These are phyloP conservation scores for Musa acuminata DNA, from an alignment of 176 grass and related monocot genomes.

Conservation along the genomic window DNA sequence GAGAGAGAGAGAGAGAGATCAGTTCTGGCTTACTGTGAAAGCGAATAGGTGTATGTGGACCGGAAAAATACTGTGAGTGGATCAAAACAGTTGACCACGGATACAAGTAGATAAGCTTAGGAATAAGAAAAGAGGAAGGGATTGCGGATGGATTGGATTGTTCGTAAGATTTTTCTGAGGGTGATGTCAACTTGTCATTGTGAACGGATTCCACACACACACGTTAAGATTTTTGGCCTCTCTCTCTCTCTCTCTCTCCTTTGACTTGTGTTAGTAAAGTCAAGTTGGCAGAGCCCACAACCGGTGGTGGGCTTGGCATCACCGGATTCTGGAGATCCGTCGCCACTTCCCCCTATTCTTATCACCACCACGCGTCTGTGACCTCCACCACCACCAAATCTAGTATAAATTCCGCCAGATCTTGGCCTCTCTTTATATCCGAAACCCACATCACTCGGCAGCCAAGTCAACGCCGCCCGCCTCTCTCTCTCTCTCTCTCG, in stretches of 20 bases:
- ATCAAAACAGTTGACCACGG: too few relatives aligned
- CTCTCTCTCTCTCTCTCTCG: not conserved
- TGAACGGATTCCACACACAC: not conserved
- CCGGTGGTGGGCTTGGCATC: not conserved
- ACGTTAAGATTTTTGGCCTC: not conserved
- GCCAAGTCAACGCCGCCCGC: not conserved
- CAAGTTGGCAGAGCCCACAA: not conserved
- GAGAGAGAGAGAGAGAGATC: too few relatives aligned
- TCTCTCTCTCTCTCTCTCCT: not conserved
- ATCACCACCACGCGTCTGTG: slow-evolving; percentile 43
- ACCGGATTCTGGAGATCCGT: not conserved
- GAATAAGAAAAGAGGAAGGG: too few relatives aligned
- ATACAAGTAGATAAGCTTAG: too few relatives aligned
- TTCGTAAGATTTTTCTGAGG: too few relatives aligned
- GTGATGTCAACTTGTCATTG: too few relatives aligned
- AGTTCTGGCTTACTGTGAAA: too few relatives aligned
- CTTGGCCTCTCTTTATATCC: too few relatives aligned
- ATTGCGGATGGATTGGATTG: too few relatives aligned
- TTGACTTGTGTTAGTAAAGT: not conserved
- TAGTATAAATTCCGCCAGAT: not conserved
- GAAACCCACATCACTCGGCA: not conserved
- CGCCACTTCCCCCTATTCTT: slow-evolving; percentile 9
- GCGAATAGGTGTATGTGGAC: too few relatives aligned
- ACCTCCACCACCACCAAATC: slow-evolving; percentile 38
- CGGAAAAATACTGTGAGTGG: too few relatives aligned